Conservation (phyloP, 148 eudicot species). For the Fagopyrum esculentum region DNA sequence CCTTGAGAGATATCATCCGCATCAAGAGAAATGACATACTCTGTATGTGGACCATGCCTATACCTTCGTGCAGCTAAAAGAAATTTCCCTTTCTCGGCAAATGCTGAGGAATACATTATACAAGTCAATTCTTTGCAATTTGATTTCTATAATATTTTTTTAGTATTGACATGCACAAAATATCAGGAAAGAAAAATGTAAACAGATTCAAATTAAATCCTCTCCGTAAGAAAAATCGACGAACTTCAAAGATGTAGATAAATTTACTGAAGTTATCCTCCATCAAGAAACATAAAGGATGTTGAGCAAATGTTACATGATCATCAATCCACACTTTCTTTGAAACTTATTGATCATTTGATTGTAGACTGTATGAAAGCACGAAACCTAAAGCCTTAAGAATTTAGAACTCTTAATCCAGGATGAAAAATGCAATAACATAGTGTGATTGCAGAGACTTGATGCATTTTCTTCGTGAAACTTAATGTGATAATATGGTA, state of each 20-base stretch:
- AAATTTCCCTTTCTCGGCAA: constrained; percentile 80
- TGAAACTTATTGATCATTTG: neutral
- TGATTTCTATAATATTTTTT: no score
- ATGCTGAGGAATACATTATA: constrained; percentile 40
- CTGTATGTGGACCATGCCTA: constrained; percentile 71
- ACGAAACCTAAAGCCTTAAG: neutral
- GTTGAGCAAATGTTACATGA: neutral
- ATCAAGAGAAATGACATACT: constrained; percentile 82
- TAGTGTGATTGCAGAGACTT: neutral
- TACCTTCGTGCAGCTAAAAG: constrained; percentile 82
- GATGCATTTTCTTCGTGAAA: neutral
- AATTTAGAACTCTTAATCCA: neutral
- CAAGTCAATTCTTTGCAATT: neutral
- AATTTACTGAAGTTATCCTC: no score
- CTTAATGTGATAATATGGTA: neutral
- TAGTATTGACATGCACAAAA: neutral
- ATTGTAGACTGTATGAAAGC: neutral
- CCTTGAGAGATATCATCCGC: constrained; percentile 81
- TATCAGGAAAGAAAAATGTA: neutral
- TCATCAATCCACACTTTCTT: neutral
- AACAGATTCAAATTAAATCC: no score
- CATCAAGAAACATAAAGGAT: no score
- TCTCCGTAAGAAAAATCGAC: no score
- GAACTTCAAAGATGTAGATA: no score
- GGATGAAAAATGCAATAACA: neutral